phyloP scores from a whole-genome alignment of 1,284 basidiomycete species.

The Trametes sp. region DNA sequence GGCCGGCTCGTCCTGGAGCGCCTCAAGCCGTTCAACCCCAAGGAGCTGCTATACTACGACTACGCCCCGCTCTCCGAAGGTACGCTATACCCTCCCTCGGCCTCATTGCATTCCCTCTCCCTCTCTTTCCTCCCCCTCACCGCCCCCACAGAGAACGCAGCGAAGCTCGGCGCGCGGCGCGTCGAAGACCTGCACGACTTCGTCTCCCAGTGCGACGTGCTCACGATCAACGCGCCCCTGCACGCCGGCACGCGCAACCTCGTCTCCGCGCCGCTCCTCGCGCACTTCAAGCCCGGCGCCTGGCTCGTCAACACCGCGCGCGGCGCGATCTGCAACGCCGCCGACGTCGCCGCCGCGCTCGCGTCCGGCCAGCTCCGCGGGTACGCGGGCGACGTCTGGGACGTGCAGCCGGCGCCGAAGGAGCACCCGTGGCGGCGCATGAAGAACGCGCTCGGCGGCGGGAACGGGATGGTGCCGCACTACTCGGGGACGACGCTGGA shows the following conservation, averaged over 20 bases:
- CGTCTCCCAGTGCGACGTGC: slow-evolving; percentile 82
- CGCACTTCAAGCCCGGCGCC: slow-evolving; percentile 90
- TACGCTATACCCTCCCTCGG: too few species aligned
- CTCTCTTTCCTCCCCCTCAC: not conserved
- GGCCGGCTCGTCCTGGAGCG: slow-evolving; percentile 92
- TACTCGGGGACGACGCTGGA: slow-evolving; percentile 92
- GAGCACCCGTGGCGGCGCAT: slow-evolving; percentile 89
- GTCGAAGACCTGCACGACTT: slow-evolving; percentile 87
- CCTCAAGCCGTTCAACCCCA: slow-evolving; percentile 87
- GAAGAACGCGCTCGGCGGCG: slow-evolving; percentile 82
- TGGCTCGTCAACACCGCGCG: slow-evolving; percentile 96
- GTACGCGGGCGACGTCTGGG: slow-evolving; percentile 78
- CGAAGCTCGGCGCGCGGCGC: slow-evolving; percentile 77
- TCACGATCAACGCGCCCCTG: slow-evolving; percentile 91
- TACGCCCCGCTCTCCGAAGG: slow-evolving; percentile 81
- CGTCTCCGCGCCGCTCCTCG: slow-evolving; percentile 83
- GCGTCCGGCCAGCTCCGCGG: slow-evolving; percentile 80
- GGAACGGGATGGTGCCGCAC: slow-evolving; percentile 89
- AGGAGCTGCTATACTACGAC: slow-evolving; percentile 94
- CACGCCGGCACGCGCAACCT: slow-evolving; percentile 88
- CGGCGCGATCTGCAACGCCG: slow-evolving; percentile 89
- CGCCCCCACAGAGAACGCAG: slow-evolving; percentile 43
- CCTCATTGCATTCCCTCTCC: too few species aligned
- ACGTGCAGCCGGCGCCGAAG: slow-evolving; percentile 85
- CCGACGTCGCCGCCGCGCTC: slow-evolving; percentile 82